Base-by-base conservation (phyloP, 2,329 filamentous ascomycete genomes). In the Neofusicoccum kwambonambiense region DNA sequence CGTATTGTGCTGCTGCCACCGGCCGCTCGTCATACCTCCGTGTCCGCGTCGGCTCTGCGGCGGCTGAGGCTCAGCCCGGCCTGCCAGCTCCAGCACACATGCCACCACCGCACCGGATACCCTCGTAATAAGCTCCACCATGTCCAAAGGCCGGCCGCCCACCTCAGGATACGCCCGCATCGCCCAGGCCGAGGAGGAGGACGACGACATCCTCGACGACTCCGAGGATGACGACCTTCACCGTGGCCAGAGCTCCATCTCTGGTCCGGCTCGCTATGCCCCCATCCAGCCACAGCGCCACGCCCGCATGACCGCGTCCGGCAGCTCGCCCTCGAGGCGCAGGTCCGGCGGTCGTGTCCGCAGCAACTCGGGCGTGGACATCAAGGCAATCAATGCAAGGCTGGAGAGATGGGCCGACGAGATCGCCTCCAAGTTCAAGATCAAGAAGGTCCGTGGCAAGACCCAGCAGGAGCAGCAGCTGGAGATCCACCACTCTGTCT, bases 371-470 rank as follows among this genome's bases (percentile, higher is more conserved):
- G 94, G 93, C 3, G 94, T 99, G 17, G 95, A 99, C 74, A 91
- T 99, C 75, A 98, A 98, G 77, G 95, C 95, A 66, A 98, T 99
- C 79, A 99, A 99, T 78, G 93, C 94, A 66, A 86, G 95, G 27
- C 82, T 99, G 31, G 95, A 99, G 79, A 86, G 91, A 75, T 99
- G 95, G 95, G 95, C 95, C 15, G 95, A 98, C 71, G 95, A 99
- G 80, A 98, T 99, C 73, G 93, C 95, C 35, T 91, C 92, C 70
- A 95, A 96, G 72, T 98, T 99, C 85, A 98, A 97, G 82, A 91
- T 93, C 69, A 84, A 86, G 70, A 89, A 89, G 72, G 87, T 90
- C 62, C 92, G 89, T 75, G 90, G 89, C 57, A 89, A 87, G 72
- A 86, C 86, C 7, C 80, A 88, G 50, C 91, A 96, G 69, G 92